Evolutionary conservation across 441 rosid species (phyloP), one percentile per base, ranked within the genome.

Genomic region (Erodium texanum): DNA sequence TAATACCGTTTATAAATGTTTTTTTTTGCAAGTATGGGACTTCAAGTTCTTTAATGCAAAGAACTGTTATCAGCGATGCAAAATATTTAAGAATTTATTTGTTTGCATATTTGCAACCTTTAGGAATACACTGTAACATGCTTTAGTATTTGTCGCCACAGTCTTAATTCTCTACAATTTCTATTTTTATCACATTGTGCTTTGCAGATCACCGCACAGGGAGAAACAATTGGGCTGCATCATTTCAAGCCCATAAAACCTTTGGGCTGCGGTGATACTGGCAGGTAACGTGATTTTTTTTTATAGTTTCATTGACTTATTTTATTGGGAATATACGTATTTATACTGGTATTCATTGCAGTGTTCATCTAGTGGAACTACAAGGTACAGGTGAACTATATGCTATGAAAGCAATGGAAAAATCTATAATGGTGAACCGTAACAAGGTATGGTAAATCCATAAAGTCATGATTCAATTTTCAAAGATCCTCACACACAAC

Each of bases 381-480:
- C 77, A 81, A 78, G 90, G 85, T 41, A 72, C 92, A 5, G 87
- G 90, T 67, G 86, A 87, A 78, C 71, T 88, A 41, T 93, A 78
- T 79, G 99, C 99, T 58, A 89, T 91, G 97, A 93, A 91, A 84
- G 97, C 99, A 76, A 93, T 93, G 99, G 99, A 93, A 73, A 93
- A 91, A 82, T 78, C 87, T 56, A 71, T 83, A 76, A 89, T 93
- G 99, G 72, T 93, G 77, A 89, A 84, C 78, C 96, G 96, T 65
- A 91, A 91, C 75, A 93, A 93, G 97, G 97, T 90, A 54, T 52
- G 79, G 27, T 2, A 64, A 45, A 65, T 15, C 50, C 50, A 43
- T 2, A n/a, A 11, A 43, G 14, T 9, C 50, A 43, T 12, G 3
- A 43, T 43, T 43, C 50, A 43, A 43, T 43, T 11, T 43, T 43